These are phyloP conservation scores for Kwoniella pini DNA, from an alignment of 768 basidiomycete genomes.

Conservation along the genomic window DNA sequence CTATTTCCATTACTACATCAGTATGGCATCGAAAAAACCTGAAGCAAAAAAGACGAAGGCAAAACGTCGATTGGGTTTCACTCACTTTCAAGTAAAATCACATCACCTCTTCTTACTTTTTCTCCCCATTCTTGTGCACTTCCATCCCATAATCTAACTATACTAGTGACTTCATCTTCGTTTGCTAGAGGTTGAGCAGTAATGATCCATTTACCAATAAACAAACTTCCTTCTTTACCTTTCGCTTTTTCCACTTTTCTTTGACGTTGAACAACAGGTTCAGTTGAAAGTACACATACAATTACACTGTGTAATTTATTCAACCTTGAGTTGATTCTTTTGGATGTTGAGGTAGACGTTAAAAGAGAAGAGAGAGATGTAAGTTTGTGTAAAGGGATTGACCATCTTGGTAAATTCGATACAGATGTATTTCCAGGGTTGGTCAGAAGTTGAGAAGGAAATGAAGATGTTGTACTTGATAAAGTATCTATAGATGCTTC, in stretches of 20 bases:
- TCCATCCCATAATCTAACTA: constrained; percentile 42
- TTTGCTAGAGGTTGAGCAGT: constrained; percentile 13
- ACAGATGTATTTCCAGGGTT: constrained; percentile 19
- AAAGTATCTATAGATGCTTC: constrained; percentile 31
- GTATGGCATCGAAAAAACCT: background rate
- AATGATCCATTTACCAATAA: constrained; percentile 40
- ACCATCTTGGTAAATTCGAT: constrained; percentile 37
- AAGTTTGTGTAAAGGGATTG: constrained; percentile 37
- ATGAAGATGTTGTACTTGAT: constrained; percentile 33
- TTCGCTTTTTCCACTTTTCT: constrained; percentile 36
- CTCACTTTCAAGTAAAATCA: constrained; percentile 44
- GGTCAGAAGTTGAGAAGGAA: constrained; percentile 25
- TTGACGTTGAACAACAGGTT: constrained; percentile 22
- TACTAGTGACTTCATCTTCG: constrained; percentile 18
- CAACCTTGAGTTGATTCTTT: background rate
- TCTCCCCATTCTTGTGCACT: constrained; percentile 37
- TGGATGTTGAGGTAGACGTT: background rate
- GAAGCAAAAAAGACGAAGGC: background rate
- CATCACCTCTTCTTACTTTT: constrained; percentile 39
- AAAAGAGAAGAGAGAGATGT: constrained; percentile 14
- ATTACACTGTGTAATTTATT: constrained; percentile 14
- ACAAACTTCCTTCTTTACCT: constrained; percentile 28
- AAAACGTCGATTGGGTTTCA: background rate
- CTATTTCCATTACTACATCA: constrained; percentile 12
- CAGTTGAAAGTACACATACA: constrained; percentile 38